A percentile compares a stretch with the other conserved stretches of the same genome.
These are phyloP conservation scores for Wickerhamiella siamensis DNA, from an alignment of 805 yeast species.

Conservation along the genomic window DNA sequence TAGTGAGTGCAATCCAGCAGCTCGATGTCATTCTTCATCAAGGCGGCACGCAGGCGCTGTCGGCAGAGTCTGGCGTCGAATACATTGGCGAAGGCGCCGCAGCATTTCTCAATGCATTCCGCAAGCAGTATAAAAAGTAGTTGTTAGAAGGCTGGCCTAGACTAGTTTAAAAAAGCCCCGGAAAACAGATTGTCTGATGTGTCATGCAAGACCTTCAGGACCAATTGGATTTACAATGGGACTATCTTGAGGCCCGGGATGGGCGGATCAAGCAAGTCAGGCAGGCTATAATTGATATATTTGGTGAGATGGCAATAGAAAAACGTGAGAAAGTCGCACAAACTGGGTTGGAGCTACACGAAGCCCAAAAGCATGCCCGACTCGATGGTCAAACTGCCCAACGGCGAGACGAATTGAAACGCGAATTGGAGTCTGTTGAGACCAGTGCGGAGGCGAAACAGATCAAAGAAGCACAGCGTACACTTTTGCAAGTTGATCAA, in stretches of 20 bases:
- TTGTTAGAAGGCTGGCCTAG: no score
- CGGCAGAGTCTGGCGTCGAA: constrained; percentile 27
- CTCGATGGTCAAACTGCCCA: constrained; percentile 1
- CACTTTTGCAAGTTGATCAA: constrained; percentile 9
- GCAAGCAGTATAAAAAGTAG: constrained; percentile 15
- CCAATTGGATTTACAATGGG: constrained; percentile 15
- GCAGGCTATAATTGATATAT: constrained; percentile 3
- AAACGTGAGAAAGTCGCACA: constrained; percentile 1
- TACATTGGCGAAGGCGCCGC: constrained; percentile 44
- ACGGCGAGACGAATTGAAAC: constrained; percentile 7
- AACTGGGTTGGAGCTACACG: background rate
- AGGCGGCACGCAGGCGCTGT: background rate
- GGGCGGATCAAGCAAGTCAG: constrained; percentile 5
- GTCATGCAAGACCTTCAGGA: constrained; percentile 8
- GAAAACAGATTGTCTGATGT: background rate
- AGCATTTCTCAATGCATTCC: constrained; percentile 33
- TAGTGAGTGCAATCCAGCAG: constrained; percentile 30
- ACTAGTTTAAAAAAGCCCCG: no score
- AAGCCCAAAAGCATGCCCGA: background rate
- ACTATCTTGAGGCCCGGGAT: constrained; percentile 15
- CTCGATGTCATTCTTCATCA: constrained; percentile 30
- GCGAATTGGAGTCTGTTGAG: constrained; percentile 7
- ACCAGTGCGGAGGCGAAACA: constrained; percentile 6
- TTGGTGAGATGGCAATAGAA: constrained; percentile 6
- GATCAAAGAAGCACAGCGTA: constrained; percentile 4